These are phyloP conservation scores for Phaseolus coccineus DNA, from an alignment of 331 rosid genomes.

Conservation along the genomic window DNA sequence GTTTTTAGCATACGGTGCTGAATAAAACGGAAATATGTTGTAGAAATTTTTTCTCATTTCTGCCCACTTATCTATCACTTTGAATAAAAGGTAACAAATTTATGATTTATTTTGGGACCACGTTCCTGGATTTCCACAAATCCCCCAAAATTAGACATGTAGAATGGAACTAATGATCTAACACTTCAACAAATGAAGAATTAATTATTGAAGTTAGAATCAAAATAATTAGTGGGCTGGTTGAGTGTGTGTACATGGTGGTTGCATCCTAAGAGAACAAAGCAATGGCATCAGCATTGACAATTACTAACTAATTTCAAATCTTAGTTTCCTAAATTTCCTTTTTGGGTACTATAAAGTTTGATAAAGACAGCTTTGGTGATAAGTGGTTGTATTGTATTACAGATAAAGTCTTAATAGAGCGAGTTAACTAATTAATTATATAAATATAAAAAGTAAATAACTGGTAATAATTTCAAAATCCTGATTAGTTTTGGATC, in stretches of 20 bases:
- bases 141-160: not conserved
- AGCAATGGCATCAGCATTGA: not conserved
- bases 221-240: not conserved
- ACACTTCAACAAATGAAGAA: not conserved
- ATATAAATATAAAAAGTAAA: too few relatives aligned
- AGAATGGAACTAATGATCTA: not conserved
- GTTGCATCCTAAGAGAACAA: not conserved
- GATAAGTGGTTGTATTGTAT: not conserved
- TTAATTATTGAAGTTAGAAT: not conserved
- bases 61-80: too few relatives aligned
- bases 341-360: not conserved
- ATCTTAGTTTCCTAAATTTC: not conserved
- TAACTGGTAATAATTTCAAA: too few relatives aligned
- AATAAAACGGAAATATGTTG: conserved; percentile 11
- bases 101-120: not conserved
- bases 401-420: too few relatives aligned
- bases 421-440: too few relatives aligned
- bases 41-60: not conserved
- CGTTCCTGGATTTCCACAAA: not conserved
- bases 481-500: too few relatives aligned
- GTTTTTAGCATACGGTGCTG: conserved; percentile 2
- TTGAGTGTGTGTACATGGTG: not conserved
- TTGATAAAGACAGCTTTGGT: not conserved
- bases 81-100: not conserved
- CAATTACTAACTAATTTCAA: not conserved